Evolutionary conservation across 2,329 filamentous ascomycete species (phyloP).

Genomic region (Canariomyces notabilis): DNA sequence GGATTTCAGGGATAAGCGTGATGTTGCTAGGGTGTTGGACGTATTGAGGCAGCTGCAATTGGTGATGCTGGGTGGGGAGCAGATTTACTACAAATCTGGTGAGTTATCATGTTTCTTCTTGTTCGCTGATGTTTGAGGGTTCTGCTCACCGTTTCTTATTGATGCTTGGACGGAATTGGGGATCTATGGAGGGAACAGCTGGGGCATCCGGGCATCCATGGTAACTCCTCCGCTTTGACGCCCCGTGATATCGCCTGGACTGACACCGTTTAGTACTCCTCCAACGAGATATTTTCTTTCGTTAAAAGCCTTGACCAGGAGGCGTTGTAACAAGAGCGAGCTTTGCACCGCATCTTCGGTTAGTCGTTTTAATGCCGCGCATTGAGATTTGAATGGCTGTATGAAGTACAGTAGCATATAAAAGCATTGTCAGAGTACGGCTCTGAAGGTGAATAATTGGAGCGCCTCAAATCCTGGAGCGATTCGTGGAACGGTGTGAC

Average conservation of each 20-base stretch:
- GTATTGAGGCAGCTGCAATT: slow-evolving; percentile 59
- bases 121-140: neutral
- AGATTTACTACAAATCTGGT: slow-evolving; percentile 77
- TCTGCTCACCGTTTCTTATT: slow-evolving; percentile 25
- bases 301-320: slow-evolving; percentile 12
- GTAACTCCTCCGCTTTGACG: slow-evolving; percentile 5
- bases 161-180: slow-evolving; percentile 66
- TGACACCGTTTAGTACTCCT: slow-evolving; percentile 22
- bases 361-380: no score
- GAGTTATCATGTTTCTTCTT: slow-evolving; percentile 28
- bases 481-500: no score
- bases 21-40: slow-evolving; percentile 63
- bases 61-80: slow-evolving; percentile 40
- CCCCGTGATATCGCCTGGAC: neutral
- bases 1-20: slow-evolving; percentile 64
- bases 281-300: slow-evolving; percentile 22
- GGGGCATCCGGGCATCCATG: slow-evolving; percentile 50
- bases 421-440: no score
- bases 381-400: no score
- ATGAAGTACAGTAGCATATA: no score
- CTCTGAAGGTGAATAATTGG: no score
- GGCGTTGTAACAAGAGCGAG: no score
- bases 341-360: no score
- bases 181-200: slow-evolving; percentile 56
- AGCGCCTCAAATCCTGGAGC: no score